Conservation (phyloP, 441 rosid species). For the Manihot esculenta region DNA sequence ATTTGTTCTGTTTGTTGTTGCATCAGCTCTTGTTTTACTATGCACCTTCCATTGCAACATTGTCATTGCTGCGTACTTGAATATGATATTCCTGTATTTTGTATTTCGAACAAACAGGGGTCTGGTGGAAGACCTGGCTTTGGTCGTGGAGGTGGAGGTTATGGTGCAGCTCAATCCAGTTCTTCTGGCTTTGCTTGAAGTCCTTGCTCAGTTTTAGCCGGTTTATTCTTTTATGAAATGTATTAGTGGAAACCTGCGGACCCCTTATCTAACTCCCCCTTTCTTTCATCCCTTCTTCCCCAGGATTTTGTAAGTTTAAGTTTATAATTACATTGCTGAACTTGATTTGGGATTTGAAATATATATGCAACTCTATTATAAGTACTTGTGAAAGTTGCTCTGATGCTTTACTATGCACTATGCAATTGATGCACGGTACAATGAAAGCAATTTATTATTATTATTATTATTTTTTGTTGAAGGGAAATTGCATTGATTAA, state of each 20-base stretch:
- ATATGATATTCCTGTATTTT: neutral
- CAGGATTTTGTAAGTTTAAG: slow-evolving; percentile 8
- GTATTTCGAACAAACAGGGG: slow-evolving; percentile 37
- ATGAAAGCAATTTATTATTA: too few species aligned
- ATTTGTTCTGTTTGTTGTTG: neutral
- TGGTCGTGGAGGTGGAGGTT: slow-evolving; percentile 85
- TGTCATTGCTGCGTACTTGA: neutral
- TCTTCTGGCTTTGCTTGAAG: slow-evolving; percentile 52
- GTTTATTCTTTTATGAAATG: neutral
- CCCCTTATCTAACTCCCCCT: too few species aligned
- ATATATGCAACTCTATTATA: too few species aligned
- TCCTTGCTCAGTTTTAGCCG: neutral
- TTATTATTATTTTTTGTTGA: too few species aligned
- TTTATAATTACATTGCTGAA: slow-evolving; percentile 13
- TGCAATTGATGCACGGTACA: too few species aligned
- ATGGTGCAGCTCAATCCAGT: slow-evolving; percentile 49
- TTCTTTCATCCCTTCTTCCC: neutral
- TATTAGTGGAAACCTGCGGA: slow-evolving; percentile 4
- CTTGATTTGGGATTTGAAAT: slow-evolving; percentile 13
- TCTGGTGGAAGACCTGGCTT: slow-evolving; percentile 73
- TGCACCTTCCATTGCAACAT: neutral
- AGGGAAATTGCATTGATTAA: too few species aligned
- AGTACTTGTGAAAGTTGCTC: too few species aligned
- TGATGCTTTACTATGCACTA: too few species aligned
- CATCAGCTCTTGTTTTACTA: neutral